A percentile compares a stretch with the other conserved stretches of the same genome.
Evolutionary conservation across 1,284 basidiomycete species (phyloP).

Genomic region (Heliocybe sulcata): DNA sequence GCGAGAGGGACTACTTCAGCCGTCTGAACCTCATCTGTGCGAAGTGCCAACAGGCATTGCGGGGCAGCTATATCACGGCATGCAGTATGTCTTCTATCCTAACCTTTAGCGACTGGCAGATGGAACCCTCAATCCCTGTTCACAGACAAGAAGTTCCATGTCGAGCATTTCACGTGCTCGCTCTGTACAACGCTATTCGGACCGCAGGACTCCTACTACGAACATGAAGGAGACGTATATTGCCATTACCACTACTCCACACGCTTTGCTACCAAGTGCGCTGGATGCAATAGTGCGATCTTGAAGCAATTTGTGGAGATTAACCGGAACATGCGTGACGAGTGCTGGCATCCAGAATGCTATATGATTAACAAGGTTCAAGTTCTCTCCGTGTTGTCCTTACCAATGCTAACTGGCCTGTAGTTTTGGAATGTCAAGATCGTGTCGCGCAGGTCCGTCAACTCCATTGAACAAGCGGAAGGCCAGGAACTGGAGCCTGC

Average conservation of each 20-base stretch:
- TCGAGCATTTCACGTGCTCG: slow-evolving; percentile 99
- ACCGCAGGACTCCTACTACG: slow-evolving; percentile 98
- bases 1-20: slow-evolving; percentile 97
- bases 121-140: slow-evolving; percentile 10
- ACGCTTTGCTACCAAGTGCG: slow-evolving; percentile 96
- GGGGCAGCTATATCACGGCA: slow-evolving; percentile 98
- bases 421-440: slow-evolving; percentile 99
- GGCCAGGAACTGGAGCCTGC: slow-evolving; percentile 41
- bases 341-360: slow-evolving; percentile 99
- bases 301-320: slow-evolving; percentile 99
- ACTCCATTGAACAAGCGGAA: slow-evolving; percentile 35
- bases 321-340: slow-evolving; percentile 95
- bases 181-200: slow-evolving; percentile 95
- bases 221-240: slow-evolving; percentile 94
- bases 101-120: background rate
- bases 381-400: slow-evolving; percentile 10
- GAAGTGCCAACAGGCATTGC: slow-evolving; percentile 89
- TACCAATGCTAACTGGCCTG: slow-evolving; percentile 2
- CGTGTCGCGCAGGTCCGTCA: slow-evolving; percentile 65
- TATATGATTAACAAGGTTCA: slow-evolving; percentile 98
- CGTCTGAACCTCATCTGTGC: slow-evolving; percentile 94
- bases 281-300: slow-evolving; percentile 97
- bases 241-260: slow-evolving; percentile 99
- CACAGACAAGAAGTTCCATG: slow-evolving; percentile 96
- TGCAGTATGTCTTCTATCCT: slow-evolving; percentile 70